Evolutionary conservation across 805 yeast genomes (phyloP), one percentile per base, ranked within the genome.

Genomic region (Komagataella kurtzmanii): DNA sequence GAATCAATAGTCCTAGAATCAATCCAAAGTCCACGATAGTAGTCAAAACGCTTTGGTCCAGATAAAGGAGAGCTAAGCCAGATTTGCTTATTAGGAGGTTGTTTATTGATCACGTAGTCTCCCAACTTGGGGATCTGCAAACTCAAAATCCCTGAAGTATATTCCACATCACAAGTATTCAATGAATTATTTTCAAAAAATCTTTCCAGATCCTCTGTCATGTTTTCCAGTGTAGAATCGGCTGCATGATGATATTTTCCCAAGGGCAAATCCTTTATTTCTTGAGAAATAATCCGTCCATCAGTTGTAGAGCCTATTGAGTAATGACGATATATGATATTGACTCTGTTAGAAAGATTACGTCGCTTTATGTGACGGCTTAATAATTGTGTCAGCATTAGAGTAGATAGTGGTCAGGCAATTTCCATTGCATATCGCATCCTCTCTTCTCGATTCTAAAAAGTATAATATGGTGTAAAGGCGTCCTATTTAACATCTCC

Each of bases 41-140:
- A 78, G 64, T 93, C 98, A 60, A 80, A 85, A 57, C 85, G 69
- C 61, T 89, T 88, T 5, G 99, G 99, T 0, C 99, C 99, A 6
- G 95, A 85, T 3, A 88, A 62, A 0, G 99, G 99, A 47, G 96
- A 85, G 54, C 95, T 80, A 51, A 91, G 74, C 99, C 99, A 93
- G 30, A 93, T 84, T 65, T 93, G 99, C 67, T 87, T 85, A 68
- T 89, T 93, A 3, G 99, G 97, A 1, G 99, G 99, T 67, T 93
- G 98, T 62, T 89, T 91, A 70, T 93, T 93, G 62, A 93, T 83
- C 24, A 93, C 96, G 63, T 93, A 93, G 0, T 90, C 77, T 1
- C 97, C 98, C 17, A 72, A 70, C 1, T 81, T 77, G 3, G 91
- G 87, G 17, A 86, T 59, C 6, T 73, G 78, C 53, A 93, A 64